Evolutionary conservation across 495 filamentous ascomycete species (phyloP).

Genomic region (Diplogelasinospora grovesii): DNA sequence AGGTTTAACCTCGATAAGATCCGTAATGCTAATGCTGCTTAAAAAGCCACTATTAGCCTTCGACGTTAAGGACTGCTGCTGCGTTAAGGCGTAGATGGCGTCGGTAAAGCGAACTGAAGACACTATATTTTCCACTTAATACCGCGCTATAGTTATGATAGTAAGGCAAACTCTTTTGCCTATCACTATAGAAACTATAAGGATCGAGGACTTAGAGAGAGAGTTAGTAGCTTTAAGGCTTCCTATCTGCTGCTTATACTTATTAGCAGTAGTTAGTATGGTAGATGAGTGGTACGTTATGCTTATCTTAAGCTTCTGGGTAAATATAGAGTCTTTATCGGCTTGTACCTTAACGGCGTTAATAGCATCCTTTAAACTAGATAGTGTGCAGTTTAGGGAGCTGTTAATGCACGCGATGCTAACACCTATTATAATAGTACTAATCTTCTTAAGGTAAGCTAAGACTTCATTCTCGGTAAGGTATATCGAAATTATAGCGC

Average conservation of each 20-base stretch:
- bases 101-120: conserved; percentile 38
- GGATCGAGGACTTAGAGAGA: conserved; percentile 12
- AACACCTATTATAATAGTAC: conserved; percentile 1
- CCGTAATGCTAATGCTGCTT: neutral
- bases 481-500: conserved; percentile 40
- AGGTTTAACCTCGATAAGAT: conserved; percentile 51
- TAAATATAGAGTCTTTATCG: conserved; percentile 35
- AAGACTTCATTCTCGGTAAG: conserved; percentile 20
- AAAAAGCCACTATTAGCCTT: neutral
- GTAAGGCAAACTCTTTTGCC: conserved; percentile 20
- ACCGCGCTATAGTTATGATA: conserved; percentile 16
- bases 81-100: conserved; percentile 21
- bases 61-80: conserved; percentile 2
- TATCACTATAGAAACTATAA: conserved; percentile 35
- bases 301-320: conserved; percentile 31
- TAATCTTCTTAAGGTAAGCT: conserved; percentile 18
- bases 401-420: conserved; percentile 45
- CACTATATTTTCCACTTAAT: conserved; percentile 43
- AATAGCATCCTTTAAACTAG: conserved; percentile 31
- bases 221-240: neutral
- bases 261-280: conserved; percentile 30
- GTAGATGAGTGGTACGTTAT: conserved; percentile 38
- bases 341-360: conserved; percentile 23
- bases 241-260: conserved; percentile 26
- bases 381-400: conserved; percentile 38